phyloP scores from a whole-genome alignment of 208 protist genomes.

The Blastocrithidia nonstop region DNA sequence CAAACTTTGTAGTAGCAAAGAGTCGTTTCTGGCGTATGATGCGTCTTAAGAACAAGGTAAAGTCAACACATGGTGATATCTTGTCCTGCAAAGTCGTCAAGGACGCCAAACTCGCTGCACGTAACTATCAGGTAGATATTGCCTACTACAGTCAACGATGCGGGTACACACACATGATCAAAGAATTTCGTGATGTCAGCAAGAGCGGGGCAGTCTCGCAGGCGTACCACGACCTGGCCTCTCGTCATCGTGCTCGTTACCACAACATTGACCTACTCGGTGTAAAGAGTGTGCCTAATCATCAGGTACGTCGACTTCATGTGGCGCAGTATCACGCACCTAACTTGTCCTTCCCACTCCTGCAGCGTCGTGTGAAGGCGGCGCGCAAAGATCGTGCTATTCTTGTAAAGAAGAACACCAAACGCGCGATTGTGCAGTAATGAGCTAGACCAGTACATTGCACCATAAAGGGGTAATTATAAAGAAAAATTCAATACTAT shows the following conservation, averaged over 20 bases:
- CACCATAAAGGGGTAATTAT: conserved; percentile 2
- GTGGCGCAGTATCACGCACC: conserved; percentile 87
- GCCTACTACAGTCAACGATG: conserved; percentile 96
- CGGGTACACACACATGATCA: conserved; percentile 99
- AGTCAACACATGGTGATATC: conserved; percentile 96
- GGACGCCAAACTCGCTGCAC: conserved; percentile 92
- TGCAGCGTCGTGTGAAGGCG: conserved; percentile 73
- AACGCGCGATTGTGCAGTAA: conserved; percentile 65
- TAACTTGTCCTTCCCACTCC: conserved; percentile 92
- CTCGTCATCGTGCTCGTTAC: conserved; percentile 91
- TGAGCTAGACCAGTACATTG: too few species aligned
- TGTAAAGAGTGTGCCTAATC: conserved; percentile 79
- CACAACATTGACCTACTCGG: conserved; percentile 94
- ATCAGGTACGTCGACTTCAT: conserved; percentile 65
- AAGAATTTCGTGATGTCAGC: conserved; percentile 97
- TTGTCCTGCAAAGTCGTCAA: conserved; percentile 88
- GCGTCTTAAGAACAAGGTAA: conserved; percentile 95
- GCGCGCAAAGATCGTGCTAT: conserved; percentile 67
- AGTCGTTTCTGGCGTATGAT: conserved; percentile 99
- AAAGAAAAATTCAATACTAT: neutral
- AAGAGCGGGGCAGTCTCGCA: conserved; percentile 92
- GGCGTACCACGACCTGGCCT: conserved; percentile 96
- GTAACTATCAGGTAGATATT: conserved; percentile 98
- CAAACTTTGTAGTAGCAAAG: conserved; percentile 96
- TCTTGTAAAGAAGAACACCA: conserved; percentile 74